A percentile compares a stretch with the other conserved stretches of the same genome.
These are phyloP conservation scores for Primulina tabacum DNA, from an alignment of 257 asterid species.

Conservation along the genomic window DNA sequence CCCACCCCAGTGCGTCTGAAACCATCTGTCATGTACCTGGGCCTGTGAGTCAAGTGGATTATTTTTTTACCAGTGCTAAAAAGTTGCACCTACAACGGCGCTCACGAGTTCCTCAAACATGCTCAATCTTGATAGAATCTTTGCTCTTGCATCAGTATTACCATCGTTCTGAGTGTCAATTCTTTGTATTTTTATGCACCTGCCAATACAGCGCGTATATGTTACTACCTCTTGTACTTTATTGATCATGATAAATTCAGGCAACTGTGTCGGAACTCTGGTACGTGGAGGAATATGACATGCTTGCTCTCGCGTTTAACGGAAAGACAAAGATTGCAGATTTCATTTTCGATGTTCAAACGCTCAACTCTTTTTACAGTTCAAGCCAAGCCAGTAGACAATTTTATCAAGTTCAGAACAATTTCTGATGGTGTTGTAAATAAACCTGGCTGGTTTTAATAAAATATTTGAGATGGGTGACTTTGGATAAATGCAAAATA, in stretches of 20 bases:
- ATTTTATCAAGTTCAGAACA: neutral
- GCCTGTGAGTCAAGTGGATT: neutral
- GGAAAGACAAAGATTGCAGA: constrained; percentile 65
- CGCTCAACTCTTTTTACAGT: constrained; percentile 24
- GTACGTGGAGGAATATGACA: constrained; percentile 89
- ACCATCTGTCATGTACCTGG: neutral
- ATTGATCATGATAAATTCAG: constrained; percentile 34
- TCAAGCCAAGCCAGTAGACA: neutral
- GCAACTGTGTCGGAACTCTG: constrained; percentile 78
- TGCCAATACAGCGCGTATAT: neutral
- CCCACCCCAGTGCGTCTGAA: neutral
- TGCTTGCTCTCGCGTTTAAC: constrained; percentile 80
- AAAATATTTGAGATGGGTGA: neutral
- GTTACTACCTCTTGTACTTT: neutral
- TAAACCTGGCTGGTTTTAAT: neutral
- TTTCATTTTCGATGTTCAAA: constrained; percentile 52
- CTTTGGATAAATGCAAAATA: neutral
- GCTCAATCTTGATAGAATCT: neutral
- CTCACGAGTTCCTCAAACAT: neutral
- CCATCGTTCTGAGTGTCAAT: neutral
- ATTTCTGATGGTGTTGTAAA: neutral
- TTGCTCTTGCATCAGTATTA: neutral
- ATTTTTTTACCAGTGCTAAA: neutral
- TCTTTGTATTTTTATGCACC: neutral
- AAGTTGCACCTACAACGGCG: neutral